phyloP scores from a whole-genome alignment of 148 eudicot genomes.

The Rheum nobile region DNA sequence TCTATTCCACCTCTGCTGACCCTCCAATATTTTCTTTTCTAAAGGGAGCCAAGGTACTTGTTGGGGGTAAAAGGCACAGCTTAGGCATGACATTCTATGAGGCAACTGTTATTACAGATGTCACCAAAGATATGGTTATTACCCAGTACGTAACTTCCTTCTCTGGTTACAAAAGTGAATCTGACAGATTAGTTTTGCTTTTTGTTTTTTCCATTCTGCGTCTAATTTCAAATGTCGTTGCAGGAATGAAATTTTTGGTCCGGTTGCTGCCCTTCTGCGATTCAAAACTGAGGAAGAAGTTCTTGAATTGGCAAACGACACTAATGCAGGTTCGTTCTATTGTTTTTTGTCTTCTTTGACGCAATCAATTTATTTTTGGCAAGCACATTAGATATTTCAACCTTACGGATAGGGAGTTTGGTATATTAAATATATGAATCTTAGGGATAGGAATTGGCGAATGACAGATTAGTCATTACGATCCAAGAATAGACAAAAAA shows the following conservation, averaged over 20 bases:
- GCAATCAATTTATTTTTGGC: neutral
- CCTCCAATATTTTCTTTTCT: constrained; percentile 7
- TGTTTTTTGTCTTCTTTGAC: neutral
- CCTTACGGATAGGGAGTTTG: neutral
- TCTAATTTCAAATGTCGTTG: neutral
- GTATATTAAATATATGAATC: neutral
- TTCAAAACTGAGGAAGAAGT: constrained; percentile 95
- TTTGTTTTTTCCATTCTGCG: neutral
- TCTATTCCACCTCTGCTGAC: neutral
- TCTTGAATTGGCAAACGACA: constrained; percentile 77
- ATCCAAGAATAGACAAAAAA: too few species aligned
- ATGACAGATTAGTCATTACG: too few species aligned
- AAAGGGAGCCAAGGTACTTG: constrained; percentile 86
- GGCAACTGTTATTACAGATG: constrained; percentile 71
- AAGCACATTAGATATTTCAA: neutral
- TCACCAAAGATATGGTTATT: constrained; percentile 73
- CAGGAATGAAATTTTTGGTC: constrained; percentile 96
- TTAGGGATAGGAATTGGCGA: too few species aligned
- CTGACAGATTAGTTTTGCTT: neutral
- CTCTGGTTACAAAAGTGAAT: neutral
- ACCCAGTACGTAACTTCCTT: constrained; percentile 37
- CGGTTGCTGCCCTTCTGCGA: constrained; percentile 79
- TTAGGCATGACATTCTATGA: constrained; percentile 81
- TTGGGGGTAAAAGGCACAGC: constrained; percentile 80
- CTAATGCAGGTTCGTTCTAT: constrained; percentile 61